phyloP scores from a whole-genome alignment of 1,139 yeast species.

The Geotrichum candidum region DNA sequence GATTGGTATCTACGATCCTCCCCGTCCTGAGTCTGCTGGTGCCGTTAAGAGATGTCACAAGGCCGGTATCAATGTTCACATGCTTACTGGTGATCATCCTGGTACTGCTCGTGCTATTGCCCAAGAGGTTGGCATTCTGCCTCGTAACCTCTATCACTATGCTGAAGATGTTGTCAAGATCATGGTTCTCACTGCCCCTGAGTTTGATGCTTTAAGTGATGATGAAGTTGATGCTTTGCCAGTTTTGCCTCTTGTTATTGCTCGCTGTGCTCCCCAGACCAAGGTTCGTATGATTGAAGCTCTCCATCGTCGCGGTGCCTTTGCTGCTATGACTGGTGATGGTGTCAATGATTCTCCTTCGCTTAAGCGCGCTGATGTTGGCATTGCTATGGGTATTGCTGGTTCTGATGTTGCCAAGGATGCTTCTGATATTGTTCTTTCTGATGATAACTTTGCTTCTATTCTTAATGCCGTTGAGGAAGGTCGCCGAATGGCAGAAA shows the following conservation, averaged over 20 bases:
- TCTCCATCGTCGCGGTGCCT: constrained; percentile 61
- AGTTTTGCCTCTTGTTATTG: constrained; percentile 70
- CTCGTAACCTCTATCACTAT: constrained; percentile 60
- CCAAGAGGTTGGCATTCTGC: constrained; percentile 77
- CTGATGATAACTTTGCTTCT: constrained; percentile 74
- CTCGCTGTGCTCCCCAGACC: constrained; percentile 81
- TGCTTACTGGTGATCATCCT: constrained; percentile 84
- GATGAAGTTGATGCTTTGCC: constrained; percentile 62
- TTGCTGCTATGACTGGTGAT: constrained; percentile 84
- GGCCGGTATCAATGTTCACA: constrained; percentile 77
- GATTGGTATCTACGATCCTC: constrained; percentile 80
- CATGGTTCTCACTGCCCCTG: constrained; percentile 73
- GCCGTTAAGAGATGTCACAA: constrained; percentile 63
- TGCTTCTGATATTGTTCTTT: constrained; percentile 67
- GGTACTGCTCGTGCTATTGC: constrained; percentile 81
- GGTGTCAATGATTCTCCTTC: constrained; percentile 84
- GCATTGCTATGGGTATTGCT: constrained; percentile 80
- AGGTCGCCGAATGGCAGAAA: constrained; percentile 75
- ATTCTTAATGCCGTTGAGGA: constrained; percentile 75
- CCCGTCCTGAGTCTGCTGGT: constrained; percentile 63
- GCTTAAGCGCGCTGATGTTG: constrained; percentile 73
- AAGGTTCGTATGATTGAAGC: constrained; percentile 83
- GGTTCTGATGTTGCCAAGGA: constrained; percentile 82
- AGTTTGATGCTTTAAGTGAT: constrained; percentile 61
- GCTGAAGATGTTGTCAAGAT: constrained; percentile 53